phyloP scores from a whole-genome alignment of 306 rosid genomes.

The Prunus kanzakura region DNA sequence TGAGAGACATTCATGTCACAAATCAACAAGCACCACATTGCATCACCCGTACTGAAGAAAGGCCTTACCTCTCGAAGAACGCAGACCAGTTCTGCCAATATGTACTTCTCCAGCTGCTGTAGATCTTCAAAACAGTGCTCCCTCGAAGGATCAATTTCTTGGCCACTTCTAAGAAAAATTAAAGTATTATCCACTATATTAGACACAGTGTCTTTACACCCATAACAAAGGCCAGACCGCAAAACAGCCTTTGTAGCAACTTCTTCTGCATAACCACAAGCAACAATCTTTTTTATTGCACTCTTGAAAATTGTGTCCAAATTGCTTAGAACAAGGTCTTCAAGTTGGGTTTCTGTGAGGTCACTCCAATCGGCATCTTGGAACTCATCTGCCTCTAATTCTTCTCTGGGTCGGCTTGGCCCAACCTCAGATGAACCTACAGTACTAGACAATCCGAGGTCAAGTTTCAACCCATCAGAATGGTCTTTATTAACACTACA shows the following conservation, averaged over 20 bases:
- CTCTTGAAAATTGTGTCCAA: constrained; percentile 68
- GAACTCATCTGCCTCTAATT: constrained; percentile 55
- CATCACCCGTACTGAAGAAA: constrained; percentile 85
- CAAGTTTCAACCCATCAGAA: constrained; percentile 76
- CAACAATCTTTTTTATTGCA: constrained; percentile 66
- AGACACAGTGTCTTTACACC: constrained; percentile 74
- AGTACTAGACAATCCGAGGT: constrained; percentile 65
- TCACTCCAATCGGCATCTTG: constrained; percentile 87
- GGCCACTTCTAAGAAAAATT: constrained; percentile 67
- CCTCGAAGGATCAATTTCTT: constrained; percentile 70
- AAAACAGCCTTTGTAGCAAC: constrained; percentile 71
- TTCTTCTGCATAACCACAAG: constrained; percentile 74
- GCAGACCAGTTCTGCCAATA: constrained; percentile 84
- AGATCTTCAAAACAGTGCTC: constrained; percentile 77
- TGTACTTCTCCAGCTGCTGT: constrained; percentile 77
- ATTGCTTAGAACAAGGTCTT: constrained; percentile 69
- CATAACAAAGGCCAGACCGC: constrained; percentile 82
- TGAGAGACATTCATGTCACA: constrained; percentile 85
- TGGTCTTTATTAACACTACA: constrained; percentile 51
- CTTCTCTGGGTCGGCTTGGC: constrained; percentile 53
- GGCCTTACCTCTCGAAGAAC: constrained; percentile 88
- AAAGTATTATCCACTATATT: constrained; percentile 76
- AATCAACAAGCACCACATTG: constrained; percentile 89
- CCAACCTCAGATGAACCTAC: constrained; percentile 40
- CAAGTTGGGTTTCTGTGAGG: constrained; percentile 71